Conservation (phyloP, 2,329 filamentous ascomycete species). For the Alternaria triticina region DNA sequence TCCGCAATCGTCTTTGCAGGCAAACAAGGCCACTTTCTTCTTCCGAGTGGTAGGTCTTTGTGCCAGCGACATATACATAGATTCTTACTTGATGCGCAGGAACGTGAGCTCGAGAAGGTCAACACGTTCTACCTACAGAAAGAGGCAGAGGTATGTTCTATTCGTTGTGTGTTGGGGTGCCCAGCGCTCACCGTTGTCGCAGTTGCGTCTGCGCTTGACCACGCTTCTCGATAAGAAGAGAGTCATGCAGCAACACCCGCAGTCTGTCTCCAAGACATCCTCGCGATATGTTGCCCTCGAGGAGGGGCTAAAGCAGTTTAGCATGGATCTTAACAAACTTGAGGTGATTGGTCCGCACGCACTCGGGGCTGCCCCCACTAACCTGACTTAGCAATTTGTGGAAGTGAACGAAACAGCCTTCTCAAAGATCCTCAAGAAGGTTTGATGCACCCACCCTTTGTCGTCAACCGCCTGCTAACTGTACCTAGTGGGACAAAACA, state of each 20-base stretch:
- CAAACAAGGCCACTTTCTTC: slow-evolving; percentile 98
- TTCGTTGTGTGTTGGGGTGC: background rate
- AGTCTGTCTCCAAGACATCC: slow-evolving; percentile 82
- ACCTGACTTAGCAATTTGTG: slow-evolving; percentile 78
- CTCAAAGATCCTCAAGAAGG: slow-evolving; percentile 98
- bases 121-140: slow-evolving; percentile 98
- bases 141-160: slow-evolving; percentile 81
- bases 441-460: slow-evolving; percentile 43
- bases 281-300: slow-evolving; percentile 94
- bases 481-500: slow-evolving; percentile 88
- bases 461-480: slow-evolving; percentile 43
- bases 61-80: background rate
- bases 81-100: slow-evolving; percentile 59
- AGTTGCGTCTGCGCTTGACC: slow-evolving; percentile 92
- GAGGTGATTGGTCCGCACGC: slow-evolving; percentile 58
- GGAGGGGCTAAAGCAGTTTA: slow-evolving; percentile 97
- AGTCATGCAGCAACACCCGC: slow-evolving; percentile 79
- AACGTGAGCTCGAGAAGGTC: slow-evolving; percentile 97
- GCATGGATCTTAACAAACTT: slow-evolving; percentile 93
- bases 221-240: slow-evolving; percentile 95
- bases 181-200: slow-evolving; percentile 20
- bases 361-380: slow-evolving; percentile 24
- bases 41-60: slow-evolving; percentile 79
- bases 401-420: slow-evolving; percentile 98
- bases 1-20: slow-evolving; percentile 87